Evolutionary conservation across 192 early-diverging fungal genomes (phyloP), one percentile per base, ranked within the genome.

Genomic region (Gonapodya sp.): DNA sequence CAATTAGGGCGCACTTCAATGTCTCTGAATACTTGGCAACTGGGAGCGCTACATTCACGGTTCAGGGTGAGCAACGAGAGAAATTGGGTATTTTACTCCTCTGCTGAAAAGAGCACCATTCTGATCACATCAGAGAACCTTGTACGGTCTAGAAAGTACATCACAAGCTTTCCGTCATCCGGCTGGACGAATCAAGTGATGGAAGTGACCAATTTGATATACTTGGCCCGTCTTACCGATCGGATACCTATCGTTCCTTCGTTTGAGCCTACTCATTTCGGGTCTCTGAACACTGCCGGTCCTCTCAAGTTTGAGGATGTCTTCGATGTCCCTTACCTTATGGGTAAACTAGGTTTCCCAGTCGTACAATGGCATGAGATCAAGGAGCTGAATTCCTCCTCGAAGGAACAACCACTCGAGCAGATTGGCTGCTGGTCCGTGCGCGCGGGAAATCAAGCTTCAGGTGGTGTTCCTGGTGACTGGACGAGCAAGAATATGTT

Each of bases 111-210:
- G 24, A n/a, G n/a, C n/a, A 64, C 24, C 24, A 16, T 64, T 64
- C 46, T 64, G 46, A 64, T 24, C 46, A 64, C 46, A 64, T 16
- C 46, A 64, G 46, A 64, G 46, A 64, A 64, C 46, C 46, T 64
- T 24, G 46, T 64, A 24, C 46, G 8, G 8, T 16, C 46, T 24
- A 64, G 46, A 64, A 64, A 64, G 8, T 64, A 64, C 46, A 24
- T 64, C 24, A 64, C 46, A 24, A 16, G 46, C 46, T 64, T 64
- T 64, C 46, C 46, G 24, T 64, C 46, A 64, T 8, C 46, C 24
- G 46, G 46, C 46, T 64, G 46, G 46, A 64, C 46, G 46, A 64
- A 64, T 64, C 46, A 64, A 64, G 46, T 64, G 46, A 64, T 64
- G 46, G 46, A 64, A 64, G 46, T 64, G 46, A 64, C 46, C 46